Percentiles rank a stretch among this genome's conserved stretches.
These are phyloP conservation scores for Sarocladiaceae sp. DNA, from an alignment of 2,329 filamentous ascomycete genomes.

Conservation along the genomic window DNA sequence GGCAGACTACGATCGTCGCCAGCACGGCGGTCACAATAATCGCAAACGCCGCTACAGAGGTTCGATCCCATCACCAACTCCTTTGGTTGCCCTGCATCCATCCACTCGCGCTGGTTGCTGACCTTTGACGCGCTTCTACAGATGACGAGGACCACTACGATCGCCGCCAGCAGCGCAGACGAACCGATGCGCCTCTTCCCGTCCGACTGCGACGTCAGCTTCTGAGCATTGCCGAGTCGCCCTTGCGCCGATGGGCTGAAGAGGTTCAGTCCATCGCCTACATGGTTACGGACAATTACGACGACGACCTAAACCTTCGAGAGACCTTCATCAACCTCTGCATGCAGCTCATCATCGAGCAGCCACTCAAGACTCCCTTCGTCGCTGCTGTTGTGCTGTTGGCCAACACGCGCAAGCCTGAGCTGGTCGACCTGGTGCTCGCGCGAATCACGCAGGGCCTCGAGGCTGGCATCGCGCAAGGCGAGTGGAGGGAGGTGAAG, in stretches of 20 bases:
- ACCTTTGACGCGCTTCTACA: slow-evolving; percentile 22
- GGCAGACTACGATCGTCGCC: slow-evolving; percentile 56
- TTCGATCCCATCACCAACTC: slow-evolving; percentile 33
- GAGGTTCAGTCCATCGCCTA: slow-evolving; percentile 73
- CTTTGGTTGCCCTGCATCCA: neutral
- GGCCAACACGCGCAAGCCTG: slow-evolving; percentile 71
- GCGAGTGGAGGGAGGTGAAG: slow-evolving; percentile 89
- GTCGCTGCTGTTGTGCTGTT: slow-evolving; percentile 78
- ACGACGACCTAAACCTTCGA: slow-evolving; percentile 70
- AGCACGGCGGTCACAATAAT: slow-evolving; percentile 49
- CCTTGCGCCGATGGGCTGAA: slow-evolving; percentile 72
- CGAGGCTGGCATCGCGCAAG: slow-evolving; percentile 64
- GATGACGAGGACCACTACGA: slow-evolving; percentile 78
- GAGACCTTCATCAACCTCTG: slow-evolving; percentile 68
- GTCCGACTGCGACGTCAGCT: slow-evolving; percentile 75
- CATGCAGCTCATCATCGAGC: slow-evolving; percentile 76
- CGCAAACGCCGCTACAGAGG: slow-evolving; percentile 80
- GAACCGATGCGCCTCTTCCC: slow-evolving; percentile 64
- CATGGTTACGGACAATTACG: slow-evolving; percentile 75
- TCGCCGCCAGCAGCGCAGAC: slow-evolving; percentile 67
- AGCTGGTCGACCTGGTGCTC: slow-evolving; percentile 69
- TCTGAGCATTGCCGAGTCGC: slow-evolving; percentile 76
- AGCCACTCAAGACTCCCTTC: slow-evolving; percentile 97
- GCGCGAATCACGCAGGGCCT: slow-evolving; percentile 54
- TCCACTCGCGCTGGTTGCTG: neutral